These are phyloP conservation scores for Colletotrichum tabaci DNA, from an alignment of 2,329 filamentous ascomycete species.

Conservation along the genomic window DNA sequence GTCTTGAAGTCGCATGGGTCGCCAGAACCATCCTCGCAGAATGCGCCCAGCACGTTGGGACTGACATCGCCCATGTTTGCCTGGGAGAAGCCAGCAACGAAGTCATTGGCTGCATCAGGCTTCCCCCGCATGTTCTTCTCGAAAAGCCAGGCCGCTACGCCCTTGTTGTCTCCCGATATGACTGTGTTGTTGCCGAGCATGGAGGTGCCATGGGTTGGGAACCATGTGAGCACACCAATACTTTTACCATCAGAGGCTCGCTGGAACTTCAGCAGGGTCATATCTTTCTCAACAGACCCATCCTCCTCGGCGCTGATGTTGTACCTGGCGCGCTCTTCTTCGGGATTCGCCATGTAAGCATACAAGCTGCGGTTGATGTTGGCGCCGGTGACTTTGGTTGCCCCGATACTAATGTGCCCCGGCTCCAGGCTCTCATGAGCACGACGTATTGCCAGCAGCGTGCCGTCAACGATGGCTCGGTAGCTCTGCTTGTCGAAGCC, in stretches of 20 bases:
- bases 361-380: conserved; percentile 93
- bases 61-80: conserved; percentile 92
- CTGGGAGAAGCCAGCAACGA: conserved; percentile 93
- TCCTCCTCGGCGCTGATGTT: conserved; percentile 54
- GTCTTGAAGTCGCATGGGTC: conserved; percentile 79
- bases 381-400: conserved; percentile 75
- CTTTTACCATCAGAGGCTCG: conserved; percentile 79
- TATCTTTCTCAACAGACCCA: conserved; percentile 64
- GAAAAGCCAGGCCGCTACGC: conserved; percentile 86
- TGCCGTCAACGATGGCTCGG: conserved; percentile 87
- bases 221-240: conserved; percentile 90
- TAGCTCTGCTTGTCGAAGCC: conserved; percentile 91
- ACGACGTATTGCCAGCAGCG: conserved; percentile 82
- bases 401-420: conserved; percentile 78
- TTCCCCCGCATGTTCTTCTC: conserved; percentile 76
- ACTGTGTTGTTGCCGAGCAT: conserved; percentile 92
- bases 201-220: conserved; percentile 90
- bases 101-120: conserved; percentile 71
- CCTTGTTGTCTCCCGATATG: conserved; percentile 93
- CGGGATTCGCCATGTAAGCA: conserved; percentile 89
- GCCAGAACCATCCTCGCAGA: conserved; percentile 86
- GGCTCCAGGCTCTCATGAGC: conserved; percentile 74
- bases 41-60: conserved; percentile 87
- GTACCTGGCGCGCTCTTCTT: conserved; percentile 81
- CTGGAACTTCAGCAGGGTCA: conserved; percentile 84